phyloP scores from a whole-genome alignment of 208 protist species.

The Trypanosoma lewisi region DNA sequence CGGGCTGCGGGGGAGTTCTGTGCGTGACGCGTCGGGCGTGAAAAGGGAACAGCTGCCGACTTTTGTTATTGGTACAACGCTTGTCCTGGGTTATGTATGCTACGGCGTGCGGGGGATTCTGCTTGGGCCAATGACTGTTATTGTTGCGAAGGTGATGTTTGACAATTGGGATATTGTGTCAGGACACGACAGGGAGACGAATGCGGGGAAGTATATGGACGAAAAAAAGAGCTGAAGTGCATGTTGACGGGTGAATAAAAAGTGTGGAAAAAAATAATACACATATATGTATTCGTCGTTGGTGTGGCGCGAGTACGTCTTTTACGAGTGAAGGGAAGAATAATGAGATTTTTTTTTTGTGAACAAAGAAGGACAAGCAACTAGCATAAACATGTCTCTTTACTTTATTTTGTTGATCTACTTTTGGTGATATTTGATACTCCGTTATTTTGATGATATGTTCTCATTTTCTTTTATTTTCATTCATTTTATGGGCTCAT shows the following conservation, averaged over 20 bases:
- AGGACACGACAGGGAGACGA: neutral
- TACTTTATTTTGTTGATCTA: neutral
- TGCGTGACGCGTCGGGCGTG: constrained; percentile 23
- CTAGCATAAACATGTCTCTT: no score
- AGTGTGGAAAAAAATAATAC: neutral
- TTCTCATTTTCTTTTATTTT: neutral
- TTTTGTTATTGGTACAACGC: constrained; percentile 51
- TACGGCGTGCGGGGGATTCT: constrained; percentile 66
- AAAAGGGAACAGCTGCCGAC: constrained; percentile 44
- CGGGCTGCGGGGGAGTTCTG: constrained; percentile 35
- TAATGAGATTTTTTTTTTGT: no score
- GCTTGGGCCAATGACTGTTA: constrained; percentile 65
- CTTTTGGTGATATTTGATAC: neutral
- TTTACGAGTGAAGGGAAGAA: no score
- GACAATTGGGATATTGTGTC: constrained; percentile 74
- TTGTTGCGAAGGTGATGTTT: constrained; percentile 68
- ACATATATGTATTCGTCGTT: no score
- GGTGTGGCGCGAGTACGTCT: no score
- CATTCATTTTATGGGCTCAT: constrained; percentile 1
- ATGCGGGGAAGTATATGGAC: neutral
- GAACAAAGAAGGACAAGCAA: no score
- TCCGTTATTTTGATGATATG: constrained; percentile 1
- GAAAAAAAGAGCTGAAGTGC: constrained; percentile 1
- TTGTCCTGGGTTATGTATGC: constrained; percentile 64
- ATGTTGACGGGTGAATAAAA: neutral